phyloP scores from a whole-genome alignment of 2,329 filamentous ascomycete species.

The Lasiodiplodia theobromae region DNA sequence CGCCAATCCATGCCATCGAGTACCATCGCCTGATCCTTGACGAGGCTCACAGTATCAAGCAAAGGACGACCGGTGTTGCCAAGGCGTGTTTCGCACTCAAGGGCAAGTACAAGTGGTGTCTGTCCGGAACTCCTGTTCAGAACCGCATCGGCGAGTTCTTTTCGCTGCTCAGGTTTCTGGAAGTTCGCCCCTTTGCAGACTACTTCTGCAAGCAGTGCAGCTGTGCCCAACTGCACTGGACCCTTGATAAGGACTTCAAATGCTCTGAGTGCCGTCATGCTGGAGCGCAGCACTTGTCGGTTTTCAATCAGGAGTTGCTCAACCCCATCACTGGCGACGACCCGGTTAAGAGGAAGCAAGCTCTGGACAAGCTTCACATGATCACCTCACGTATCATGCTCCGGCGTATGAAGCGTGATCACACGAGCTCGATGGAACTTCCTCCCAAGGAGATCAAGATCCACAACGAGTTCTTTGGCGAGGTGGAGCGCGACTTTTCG shows the following conservation, averaged over 20 bases:
- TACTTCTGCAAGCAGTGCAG: constrained; percentile 91
- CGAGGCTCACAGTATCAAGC: constrained; percentile 95
- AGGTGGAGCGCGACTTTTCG: constrained; percentile 95
- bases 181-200: constrained; percentile 86
- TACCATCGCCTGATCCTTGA: constrained; percentile 95
- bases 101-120: constrained; percentile 90
- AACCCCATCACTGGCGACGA: constrained; percentile 71
- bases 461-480: constrained; percentile 94
- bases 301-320: constrained; percentile 94
- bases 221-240: constrained; percentile 86
- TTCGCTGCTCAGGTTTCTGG: constrained; percentile 89
- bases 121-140: constrained; percentile 93
- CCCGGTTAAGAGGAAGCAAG: constrained; percentile 66
- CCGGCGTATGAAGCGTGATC: constrained; percentile 89
- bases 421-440: constrained; percentile 94
- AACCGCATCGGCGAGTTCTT: constrained; percentile 98
- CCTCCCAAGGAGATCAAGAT: constrained; percentile 93
- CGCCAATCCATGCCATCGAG: constrained; percentile 78
- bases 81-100: constrained; percentile 94
- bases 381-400: constrained; percentile 96
- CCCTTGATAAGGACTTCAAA: constrained; percentile 72
- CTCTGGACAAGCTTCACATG: constrained; percentile 81
- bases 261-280: constrained; percentile 74
- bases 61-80: constrained; percentile 86
- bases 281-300: constrained; percentile 73